phyloP scores from a whole-genome alignment of 1,139 yeast species.

The Geotrichum europaeum region DNA sequence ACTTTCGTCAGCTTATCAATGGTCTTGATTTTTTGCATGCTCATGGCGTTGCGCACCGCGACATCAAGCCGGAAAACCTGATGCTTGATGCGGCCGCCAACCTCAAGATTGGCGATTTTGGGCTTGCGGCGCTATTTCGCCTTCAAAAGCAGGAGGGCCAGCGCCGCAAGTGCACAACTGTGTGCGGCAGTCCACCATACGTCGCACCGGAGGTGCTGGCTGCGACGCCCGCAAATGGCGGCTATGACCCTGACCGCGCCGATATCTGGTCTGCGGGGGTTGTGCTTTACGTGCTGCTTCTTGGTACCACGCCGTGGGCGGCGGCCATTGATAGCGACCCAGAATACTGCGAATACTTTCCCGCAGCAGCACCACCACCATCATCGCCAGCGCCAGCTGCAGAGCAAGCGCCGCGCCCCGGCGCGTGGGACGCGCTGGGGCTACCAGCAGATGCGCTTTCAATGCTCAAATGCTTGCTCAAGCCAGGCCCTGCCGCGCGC shows the following conservation, averaged over 20 bases:
- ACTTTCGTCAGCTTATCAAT: slow-evolving; percentile 54
- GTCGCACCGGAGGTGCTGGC: slow-evolving; percentile 61
- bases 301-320: slow-evolving; percentile 53
- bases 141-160: slow-evolving; percentile 48
- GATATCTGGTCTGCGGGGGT: slow-evolving; percentile 66
- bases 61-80: slow-evolving; percentile 87
- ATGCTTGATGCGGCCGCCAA: slow-evolving; percentile 62
- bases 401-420: neutral
- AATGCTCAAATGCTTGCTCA: slow-evolving; percentile 46
- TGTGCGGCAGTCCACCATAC: slow-evolving; percentile 56
- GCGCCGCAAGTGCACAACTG: slow-evolving; percentile 48
- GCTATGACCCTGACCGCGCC: slow-evolving; percentile 47
- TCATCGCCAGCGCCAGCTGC: neutral
- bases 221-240: neutral
- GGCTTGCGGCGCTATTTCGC: slow-evolving; percentile 53
- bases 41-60: slow-evolving; percentile 77
- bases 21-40: slow-evolving; percentile 57
- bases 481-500: slow-evolving; percentile 42
- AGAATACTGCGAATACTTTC: slow-evolving; percentile 37
- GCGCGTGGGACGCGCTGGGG: slow-evolving; percentile 44
- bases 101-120: slow-evolving; percentile 62
- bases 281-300: slow-evolving; percentile 46
- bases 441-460: slow-evolving; percentile 45
- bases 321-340: slow-evolving; percentile 47
- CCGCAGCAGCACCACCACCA: neutral